Evolutionary conservation across 371 early-diverging fungal genomes (phyloP), one percentile per base, ranked within the genome.

Genomic region (Lichtheimia hyalospora): DNA sequence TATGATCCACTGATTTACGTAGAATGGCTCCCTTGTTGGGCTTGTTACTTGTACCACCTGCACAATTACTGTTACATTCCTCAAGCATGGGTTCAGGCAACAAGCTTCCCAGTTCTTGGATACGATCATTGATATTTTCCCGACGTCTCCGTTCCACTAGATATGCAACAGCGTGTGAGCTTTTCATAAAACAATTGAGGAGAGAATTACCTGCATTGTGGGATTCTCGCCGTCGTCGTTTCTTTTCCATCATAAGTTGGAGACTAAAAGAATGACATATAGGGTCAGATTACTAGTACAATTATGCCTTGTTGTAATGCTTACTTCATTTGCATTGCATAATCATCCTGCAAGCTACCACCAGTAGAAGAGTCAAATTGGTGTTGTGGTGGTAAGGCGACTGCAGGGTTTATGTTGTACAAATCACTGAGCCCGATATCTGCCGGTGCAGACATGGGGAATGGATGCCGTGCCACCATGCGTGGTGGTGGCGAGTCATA

Each of bases 121-220:
- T 98, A 63, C 92, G 91, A 66, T 97, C 97, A 73, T 98, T 98
- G 76, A 98, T 98, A 74, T 95, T 94, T 68, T 98, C 98, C 41
- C 98, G 86, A 51, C 98, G 83, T 49, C 98, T 86, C 57, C 97
- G 83, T 68, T 98, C 98, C 40, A 98, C 96, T 84, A 69, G 6
- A 40, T 27, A 43, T 43, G 13, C 34, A 25, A 49, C 46, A 27
- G 18, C 27, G 40, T 18, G 46, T 46, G 18, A 46, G 46, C 46
- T 18, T n/a, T 18, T 21, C 6, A n/a, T n/a, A 15, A 21, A 46
- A 46, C 18, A 46, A 46, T 46, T 18, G 46, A 46, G 46, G 21
- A 21, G 21, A 16, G 10, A 46, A n/a, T 60, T 77, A 86, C 86
- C 90, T 48, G 95, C 95, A 70, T 98, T 98, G 81, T 98, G 98